Evolutionary conservation across 345 rosid genomes (phyloP), one percentile per base, ranked within the genome.

Genomic region (Punica granatum): DNA sequence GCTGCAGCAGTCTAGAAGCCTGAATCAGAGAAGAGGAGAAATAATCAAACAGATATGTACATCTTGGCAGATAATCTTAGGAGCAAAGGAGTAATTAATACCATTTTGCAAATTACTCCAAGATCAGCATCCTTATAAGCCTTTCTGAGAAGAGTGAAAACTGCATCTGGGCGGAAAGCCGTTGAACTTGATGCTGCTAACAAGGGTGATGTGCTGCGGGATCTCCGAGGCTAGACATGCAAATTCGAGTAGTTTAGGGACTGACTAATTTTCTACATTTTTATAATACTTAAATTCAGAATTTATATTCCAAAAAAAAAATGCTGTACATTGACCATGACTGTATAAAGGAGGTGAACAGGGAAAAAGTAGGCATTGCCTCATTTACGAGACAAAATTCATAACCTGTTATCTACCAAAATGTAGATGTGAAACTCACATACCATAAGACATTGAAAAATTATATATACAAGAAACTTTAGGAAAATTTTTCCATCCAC

Each of bases 1-100:
- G 87, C 67, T 81, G 84, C 60, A 90, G 72, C 69, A 90, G 75
- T 73, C 82, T 83, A 71, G 88, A 80, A 67, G 83, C 90, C 96
- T 90, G 79, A 26, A 56, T 30, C 61, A 26, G 68, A 73, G 16
- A 33, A 34, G 18, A 60, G 44, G 11, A 44, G 25, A 44, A 2
- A 70, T 33, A 26, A 41, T 19, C 19, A 28, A 41, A 59, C 36
- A 10, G 11, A 39, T 36, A 63, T 23, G 1, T n/a, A 26, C 49
- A 56, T 9, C 19, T 42, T 60, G 53, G 32, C 39, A 42, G 33
- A 31, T 31, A 28, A 25, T 34, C 12, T 19, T 30, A 63, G 9
- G 10, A 31, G 32, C 36, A 21, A 10, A 11, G 32, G 44, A 68
- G 65, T 77, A 68, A 67, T 48, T 11, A 61, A 77, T 75, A 90